Evolutionary conservation across 805 yeast species (phyloP), one percentile per base, ranked within the genome.

Genomic region (Starmerella riodocensis): DNA sequence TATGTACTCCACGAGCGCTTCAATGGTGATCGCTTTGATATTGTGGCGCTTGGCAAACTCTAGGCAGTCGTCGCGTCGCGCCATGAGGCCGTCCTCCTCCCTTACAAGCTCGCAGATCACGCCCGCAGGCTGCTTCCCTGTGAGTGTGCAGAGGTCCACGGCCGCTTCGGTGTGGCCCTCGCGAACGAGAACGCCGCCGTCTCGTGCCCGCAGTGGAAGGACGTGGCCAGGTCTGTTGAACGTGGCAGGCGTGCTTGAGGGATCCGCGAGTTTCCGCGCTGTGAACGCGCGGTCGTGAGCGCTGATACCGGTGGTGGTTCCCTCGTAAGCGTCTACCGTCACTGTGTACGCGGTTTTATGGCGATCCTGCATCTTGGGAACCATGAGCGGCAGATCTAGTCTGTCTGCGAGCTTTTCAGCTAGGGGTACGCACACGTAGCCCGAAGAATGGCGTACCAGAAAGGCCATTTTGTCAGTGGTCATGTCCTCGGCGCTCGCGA

Each of bases 111-210:
- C 99, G 60, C 97, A 82, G 51, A 91, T 88, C 27, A 80, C 91
- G 13, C 81, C 93, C 2, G 84, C 98, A 2, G 91, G 93, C 47
- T 73, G 72, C 50, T 81, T 66, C 0, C 84, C 85, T 6, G 88
- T 70, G 53, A 86, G 66, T 53, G 65, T 63, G 56, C 94, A 77
- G 47, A 91, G 67, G 56, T 88, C 94, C 9, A 91, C 93, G 21
- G 84, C 85, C 14, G 98, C 97, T 63, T 91, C 99, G 9, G 99
- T 91, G 58, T 91, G 99, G 13, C 99, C 99, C 42, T 81, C 67
- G 66, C 99, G 79, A 36, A 65, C 63, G 41, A 75, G 65, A 41
- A 91, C 74, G 37, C 93, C 77, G 1, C 94, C 94, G 19, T 80
- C 80, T 17, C 70, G 80, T 3, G 97, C 97, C 51, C 97, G 71